These are phyloP conservation scores for Fusarium fracticaudum DNA, from an alignment of 2,329 filamentous ascomycete genomes.

Conservation along the genomic window DNA sequence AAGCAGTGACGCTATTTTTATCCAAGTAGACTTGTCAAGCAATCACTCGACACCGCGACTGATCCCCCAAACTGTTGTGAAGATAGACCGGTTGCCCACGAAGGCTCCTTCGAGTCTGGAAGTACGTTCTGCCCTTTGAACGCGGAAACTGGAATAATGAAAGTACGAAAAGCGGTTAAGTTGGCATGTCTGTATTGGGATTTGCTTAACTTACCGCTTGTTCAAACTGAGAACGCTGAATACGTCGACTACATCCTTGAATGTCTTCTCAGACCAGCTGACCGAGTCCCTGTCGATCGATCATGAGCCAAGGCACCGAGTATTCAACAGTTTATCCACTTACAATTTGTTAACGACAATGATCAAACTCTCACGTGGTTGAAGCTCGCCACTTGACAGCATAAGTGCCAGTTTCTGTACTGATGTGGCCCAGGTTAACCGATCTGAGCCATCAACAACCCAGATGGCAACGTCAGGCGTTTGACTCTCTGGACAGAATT, in stretches of 20 bases:
- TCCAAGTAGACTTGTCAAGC: neutral
- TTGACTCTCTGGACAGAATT: neutral
- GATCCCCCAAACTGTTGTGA: neutral
- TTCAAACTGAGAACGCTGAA: neutral
- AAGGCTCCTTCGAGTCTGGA: neutral
- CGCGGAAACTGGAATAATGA: neutral
- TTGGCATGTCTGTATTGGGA: neutral
- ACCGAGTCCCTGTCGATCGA: neutral
- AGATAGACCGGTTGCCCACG: neutral
- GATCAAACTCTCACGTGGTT: neutral
- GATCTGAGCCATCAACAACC: neutral
- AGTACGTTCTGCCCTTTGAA: neutral
- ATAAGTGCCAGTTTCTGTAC: neutral
- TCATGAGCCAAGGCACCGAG: neutral
- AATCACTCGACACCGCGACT: neutral
- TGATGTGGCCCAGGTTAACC: neutral
- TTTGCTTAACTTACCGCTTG: neutral
- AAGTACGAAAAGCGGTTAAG: neutral
- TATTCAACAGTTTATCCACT: neutral
- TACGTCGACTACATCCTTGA: neutral
- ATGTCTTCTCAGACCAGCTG: neutral
- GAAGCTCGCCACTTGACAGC: neutral
- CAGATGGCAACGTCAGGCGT: neutral
- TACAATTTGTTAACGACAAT: neutral
- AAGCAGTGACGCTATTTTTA: neutral